phyloP scores from a whole-genome alignment of 1,139 yeast genomes.

The Saccharomyces hybrid region DNA sequence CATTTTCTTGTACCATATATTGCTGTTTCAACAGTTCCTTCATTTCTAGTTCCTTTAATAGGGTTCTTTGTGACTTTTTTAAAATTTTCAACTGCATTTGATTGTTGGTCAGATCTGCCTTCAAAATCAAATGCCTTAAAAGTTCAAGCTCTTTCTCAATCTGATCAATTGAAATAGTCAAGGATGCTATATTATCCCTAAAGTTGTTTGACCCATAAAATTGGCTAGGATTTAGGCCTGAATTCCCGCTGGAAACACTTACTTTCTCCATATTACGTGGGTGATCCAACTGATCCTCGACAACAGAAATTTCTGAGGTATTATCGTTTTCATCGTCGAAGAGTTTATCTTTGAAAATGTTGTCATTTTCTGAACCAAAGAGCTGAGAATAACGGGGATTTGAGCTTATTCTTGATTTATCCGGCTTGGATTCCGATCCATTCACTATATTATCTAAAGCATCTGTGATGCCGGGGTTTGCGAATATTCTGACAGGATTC shows the following conservation, averaged over 20 bases:
- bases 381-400: neutral
- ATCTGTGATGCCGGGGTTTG: constrained; percentile 17
- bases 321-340: constrained; percentile 7
- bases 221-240: neutral
- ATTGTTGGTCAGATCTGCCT: constrained; percentile 80
- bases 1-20: constrained; percentile 74
- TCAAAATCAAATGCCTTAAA: constrained; percentile 56
- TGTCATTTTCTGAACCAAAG: neutral
- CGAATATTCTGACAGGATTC: constrained; percentile 10
- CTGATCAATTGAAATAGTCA: constrained; percentile 52
- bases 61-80: constrained; percentile 54
- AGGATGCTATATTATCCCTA: constrained; percentile 23
- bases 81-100: constrained; percentile 60
- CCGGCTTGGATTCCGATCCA: constrained; percentile 1
- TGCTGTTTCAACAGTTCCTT: constrained; percentile 76
- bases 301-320: constrained; percentile 5
- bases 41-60: constrained; percentile 60
- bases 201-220: neutral
- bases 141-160: constrained; percentile 57
- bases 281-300: constrained; percentile 6
- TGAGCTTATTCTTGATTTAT: neutral
- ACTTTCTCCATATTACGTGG: neutral
- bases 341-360: constrained; percentile 6
- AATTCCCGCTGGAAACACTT: neutral
- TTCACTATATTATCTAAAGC: constrained; percentile 20